Evolutionary conservation across 2,329 filamentous ascomycete species (phyloP), one percentile per base, ranked within the genome.

Genomic region (Ophiosphaerella narmari): DNA sequence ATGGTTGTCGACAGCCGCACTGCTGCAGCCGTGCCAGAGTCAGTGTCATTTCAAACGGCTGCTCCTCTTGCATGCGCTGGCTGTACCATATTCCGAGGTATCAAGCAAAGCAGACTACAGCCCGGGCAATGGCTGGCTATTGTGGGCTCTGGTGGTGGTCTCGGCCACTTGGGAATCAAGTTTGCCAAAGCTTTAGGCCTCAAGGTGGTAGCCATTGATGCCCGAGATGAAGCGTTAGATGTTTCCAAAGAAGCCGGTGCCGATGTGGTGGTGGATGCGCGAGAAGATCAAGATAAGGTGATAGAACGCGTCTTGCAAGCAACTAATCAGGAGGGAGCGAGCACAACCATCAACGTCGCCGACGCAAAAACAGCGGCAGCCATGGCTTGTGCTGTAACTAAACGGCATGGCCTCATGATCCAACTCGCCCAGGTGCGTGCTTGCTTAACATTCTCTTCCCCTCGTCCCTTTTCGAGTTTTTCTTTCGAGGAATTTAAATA

Each of bases 171-270:
- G 57, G 90, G 89, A 12, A 79, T 89, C 57, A 91, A 96, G 76
- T 95, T 94, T 74, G 90, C 89, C 41, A 88, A 87, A 74, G 91
- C 90, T 39, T 92, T 95, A 88, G 91, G 91, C 46, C 76, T 95
- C 43, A 82, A 86, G 55, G 79, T 85, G 57, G 85, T 96, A 65
- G 91, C 87, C 59, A 90, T 96, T 62, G 91, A 96, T 67, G 83
- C 82, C 44, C 90, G 91, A 42, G 83, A 85, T 3, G 90, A 94
- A 78, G 57, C 77, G 0, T 64, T 86, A 8, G 74, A 73, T 46
- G 52, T 86, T 26, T 74, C 78, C 4, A 72, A 67, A 52, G 65
- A 77, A 26, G 69, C 69, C 18, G 81, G 83, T 5, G 82, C 80
- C 0, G 77, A 84, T 46, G 62, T 78, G 0, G 75, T 83, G 2